phyloP scores from a whole-genome alignment of 2,329 filamentous ascomycete genomes.

The Aspergillus caelatus region DNA sequence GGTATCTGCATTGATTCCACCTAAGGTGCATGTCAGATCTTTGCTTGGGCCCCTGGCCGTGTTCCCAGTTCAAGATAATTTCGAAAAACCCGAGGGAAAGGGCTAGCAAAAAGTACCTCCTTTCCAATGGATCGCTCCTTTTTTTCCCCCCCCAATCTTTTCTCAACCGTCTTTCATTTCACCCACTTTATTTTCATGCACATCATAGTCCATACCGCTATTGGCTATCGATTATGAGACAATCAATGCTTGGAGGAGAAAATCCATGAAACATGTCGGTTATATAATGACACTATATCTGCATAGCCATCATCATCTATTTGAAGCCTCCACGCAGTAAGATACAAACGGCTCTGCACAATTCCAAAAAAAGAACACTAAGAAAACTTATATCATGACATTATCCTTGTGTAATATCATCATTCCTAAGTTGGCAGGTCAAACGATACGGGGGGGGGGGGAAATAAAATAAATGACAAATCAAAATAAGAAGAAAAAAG shows the following conservation, averaged over 20 bases:
- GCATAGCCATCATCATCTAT: background rate
- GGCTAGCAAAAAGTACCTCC: background rate
- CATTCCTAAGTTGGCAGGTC: background rate
- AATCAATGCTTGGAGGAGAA: background rate
- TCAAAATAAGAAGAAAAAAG: background rate
- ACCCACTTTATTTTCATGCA: background rate
- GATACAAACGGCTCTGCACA: background rate
- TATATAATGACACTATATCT: background rate
- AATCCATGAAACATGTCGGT: background rate
- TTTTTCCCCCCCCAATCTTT: background rate
- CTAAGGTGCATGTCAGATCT: constrained; percentile 12
- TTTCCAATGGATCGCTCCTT: background rate
- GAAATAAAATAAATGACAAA: background rate
- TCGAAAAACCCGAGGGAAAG: background rate
- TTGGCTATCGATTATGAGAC: background rate
- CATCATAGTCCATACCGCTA: background rate
- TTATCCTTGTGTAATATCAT: background rate
- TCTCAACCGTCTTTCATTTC: background rate
- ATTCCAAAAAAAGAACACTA: background rate
- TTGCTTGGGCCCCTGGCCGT: background rate
- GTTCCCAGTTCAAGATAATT: background rate
- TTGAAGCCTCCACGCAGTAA: background rate
- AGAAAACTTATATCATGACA: background rate
- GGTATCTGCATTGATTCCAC: constrained; percentile 17
- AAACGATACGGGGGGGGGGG: background rate